These are phyloP conservation scores for Xylariaceae sp. DNA, from an alignment of 2,329 filamentous ascomycete species.

Conservation along the genomic window DNA sequence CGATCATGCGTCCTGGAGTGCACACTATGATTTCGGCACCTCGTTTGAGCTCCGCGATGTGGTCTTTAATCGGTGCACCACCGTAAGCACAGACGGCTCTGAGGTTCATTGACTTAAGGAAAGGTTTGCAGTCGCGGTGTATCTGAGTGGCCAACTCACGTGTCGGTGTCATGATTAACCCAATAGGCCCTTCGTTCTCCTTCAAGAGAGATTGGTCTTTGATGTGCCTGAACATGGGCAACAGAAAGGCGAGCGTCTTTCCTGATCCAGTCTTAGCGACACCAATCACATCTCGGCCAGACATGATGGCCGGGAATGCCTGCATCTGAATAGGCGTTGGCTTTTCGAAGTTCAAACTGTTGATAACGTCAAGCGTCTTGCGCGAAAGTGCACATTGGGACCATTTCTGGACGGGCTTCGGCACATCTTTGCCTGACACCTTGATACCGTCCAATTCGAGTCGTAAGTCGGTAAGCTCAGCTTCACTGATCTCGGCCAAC, in stretches of 20 bases:
- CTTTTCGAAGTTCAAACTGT: constrained; percentile 73
- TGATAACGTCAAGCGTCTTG: constrained; percentile 80
- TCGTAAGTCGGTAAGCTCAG: constrained; percentile 74
- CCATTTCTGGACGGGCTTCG: constrained; percentile 94
- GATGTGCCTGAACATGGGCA: constrained; percentile 98
- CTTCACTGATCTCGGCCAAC: constrained; percentile 74
- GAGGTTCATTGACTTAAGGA: constrained; percentile 78
- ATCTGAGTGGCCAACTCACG: constrained; percentile 93
- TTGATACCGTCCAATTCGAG: constrained; percentile 94
- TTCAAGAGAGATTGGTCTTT: constrained; percentile 83
- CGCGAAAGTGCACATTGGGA: constrained; percentile 88
- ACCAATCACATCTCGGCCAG: constrained; percentile 88
- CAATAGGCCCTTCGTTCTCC: constrained; percentile 80
- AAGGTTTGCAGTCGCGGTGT: constrained; percentile 89
- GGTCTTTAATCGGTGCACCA: constrained; percentile 91
- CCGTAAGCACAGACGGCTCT: constrained; percentile 90
- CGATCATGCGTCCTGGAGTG: constrained; percentile 92
- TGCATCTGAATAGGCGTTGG: constrained; percentile 95
- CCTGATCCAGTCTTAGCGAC: constrained; percentile 97
- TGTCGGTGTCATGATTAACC: constrained; percentile 87
- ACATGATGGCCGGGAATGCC: constrained; percentile 92
- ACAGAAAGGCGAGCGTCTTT: constrained; percentile 90
- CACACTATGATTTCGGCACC: constrained; percentile 94
- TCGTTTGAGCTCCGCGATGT: constrained; percentile 93
- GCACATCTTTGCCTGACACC: constrained; percentile 79